Percentiles rank a stretch among this genome's conserved stretches.
Evolutionary conservation across 2,329 filamentous ascomycete species (phyloP).

Genomic region (Fusarium sambucinum): DNA sequence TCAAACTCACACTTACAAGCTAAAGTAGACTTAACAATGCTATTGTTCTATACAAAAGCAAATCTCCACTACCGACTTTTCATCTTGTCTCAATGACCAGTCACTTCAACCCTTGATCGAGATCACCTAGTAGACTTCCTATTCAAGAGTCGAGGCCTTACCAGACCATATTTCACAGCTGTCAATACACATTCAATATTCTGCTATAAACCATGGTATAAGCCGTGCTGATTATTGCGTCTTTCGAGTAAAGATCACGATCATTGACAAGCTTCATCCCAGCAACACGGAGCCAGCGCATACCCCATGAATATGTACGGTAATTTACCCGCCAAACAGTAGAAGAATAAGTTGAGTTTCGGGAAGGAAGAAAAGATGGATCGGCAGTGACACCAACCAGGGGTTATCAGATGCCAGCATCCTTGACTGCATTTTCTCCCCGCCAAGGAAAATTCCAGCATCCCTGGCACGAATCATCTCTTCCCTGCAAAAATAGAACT

Average conservation of each 20-base stretch:
- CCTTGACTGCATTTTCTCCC: slow-evolving; percentile 20
- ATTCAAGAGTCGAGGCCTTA: background rate
- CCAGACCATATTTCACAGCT: background rate
- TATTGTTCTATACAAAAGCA: background rate
- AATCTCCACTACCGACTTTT: background rate
- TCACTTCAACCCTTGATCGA: background rate
- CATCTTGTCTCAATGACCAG: background rate
- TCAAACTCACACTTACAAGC: background rate
- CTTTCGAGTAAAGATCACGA: background rate
- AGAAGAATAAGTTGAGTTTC: background rate
- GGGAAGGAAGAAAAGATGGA: background rate
- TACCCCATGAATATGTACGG: background rate
- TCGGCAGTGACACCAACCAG: background rate
- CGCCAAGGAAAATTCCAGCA: background rate
- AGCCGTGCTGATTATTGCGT: background rate
- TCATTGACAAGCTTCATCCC: background rate
- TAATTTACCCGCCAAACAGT: background rate
- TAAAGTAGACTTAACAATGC: background rate
- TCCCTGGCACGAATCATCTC: background rate
- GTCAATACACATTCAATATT: background rate
- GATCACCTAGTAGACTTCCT: background rate
- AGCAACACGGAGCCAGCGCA: background rate
- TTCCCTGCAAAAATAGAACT: background rate
- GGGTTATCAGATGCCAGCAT: background rate
- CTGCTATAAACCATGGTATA: background rate